Conservation (phyloP, 164 flowering plant genomes). For the Brasenia schreberi region DNA sequence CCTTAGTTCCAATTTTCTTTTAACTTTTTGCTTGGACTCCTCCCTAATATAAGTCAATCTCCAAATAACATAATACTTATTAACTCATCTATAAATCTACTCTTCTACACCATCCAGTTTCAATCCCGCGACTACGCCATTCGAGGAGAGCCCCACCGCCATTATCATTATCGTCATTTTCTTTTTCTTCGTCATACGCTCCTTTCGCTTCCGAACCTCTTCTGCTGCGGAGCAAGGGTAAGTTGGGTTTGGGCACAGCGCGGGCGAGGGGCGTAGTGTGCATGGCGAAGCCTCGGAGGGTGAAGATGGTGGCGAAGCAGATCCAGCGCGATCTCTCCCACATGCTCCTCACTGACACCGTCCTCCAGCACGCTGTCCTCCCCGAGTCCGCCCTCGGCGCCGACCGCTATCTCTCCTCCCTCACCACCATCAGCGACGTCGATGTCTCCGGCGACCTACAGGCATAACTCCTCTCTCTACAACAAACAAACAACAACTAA, state of each 20-base stretch:
- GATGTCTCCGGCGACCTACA: constrained; percentile 82
- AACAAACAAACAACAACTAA: too few relatives aligned
- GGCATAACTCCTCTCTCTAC: constrained; percentile 16
- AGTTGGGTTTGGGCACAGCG: background rate
- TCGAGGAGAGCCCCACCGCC: background rate
- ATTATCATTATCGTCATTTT: background rate
- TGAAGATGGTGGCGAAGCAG: constrained; percentile 91
- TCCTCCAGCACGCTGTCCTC: constrained; percentile 60
- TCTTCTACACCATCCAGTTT: background rate
- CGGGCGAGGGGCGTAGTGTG: constrained; percentile 14
- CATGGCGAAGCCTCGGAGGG: constrained; percentile 89
- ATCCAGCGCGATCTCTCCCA: constrained; percentile 75
- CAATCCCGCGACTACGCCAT: background rate
- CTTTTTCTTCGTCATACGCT: background rate
- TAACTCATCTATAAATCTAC: too few relatives aligned
- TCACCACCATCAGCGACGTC: constrained; percentile 80
- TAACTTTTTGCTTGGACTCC: too few relatives aligned
- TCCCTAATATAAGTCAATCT: too few relatives aligned
- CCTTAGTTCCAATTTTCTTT: too few relatives aligned
- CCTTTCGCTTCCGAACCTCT: background rate
- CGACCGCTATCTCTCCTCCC: constrained; percentile 72
- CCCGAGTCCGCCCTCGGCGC: constrained; percentile 92
- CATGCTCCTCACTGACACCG: constrained; percentile 77
- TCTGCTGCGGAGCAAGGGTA: background rate
- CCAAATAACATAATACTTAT: too few relatives aligned